Evolutionary conservation across 148 eudicot species (phyloP).

Genomic region (Camellia granthamiana): DNA sequence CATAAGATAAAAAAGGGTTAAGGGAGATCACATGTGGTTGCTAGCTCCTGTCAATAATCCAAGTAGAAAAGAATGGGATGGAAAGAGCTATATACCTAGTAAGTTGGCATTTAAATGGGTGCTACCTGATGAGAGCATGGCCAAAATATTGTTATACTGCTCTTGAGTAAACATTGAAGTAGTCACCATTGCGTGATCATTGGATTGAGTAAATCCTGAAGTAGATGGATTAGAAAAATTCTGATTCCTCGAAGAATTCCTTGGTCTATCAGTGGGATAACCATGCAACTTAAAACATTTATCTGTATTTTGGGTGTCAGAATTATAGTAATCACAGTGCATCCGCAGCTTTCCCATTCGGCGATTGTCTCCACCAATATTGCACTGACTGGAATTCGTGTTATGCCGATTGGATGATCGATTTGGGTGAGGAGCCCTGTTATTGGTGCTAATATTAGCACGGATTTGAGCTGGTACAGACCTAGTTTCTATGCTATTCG

Average conservation of each 20-base stretch:
- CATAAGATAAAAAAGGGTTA: too few relatives aligned
- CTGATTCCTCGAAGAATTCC: neutral
- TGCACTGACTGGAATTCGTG: neutral
- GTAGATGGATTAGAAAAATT: neutral
- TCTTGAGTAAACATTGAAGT: too few relatives aligned
- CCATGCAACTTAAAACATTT: neutral
- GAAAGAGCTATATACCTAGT: too few relatives aligned
- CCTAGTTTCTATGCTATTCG: neutral
- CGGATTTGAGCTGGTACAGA: neutral
- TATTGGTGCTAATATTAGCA: neutral
- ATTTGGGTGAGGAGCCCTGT: neutral
- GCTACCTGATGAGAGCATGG: too few relatives aligned
- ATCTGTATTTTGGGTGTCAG: neutral
- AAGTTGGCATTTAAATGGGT: too few relatives aligned
- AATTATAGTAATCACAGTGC: neutral
- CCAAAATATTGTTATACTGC: too few relatives aligned
- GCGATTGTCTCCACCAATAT: neutral
- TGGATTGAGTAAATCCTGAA: too few relatives aligned
- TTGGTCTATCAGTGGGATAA: neutral
- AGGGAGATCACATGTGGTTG: too few relatives aligned
- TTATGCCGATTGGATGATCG: neutral
- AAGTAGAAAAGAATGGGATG: too few relatives aligned
- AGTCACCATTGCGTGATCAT: too few relatives aligned
- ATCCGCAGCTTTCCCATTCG: neutral
- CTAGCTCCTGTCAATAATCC: too few relatives aligned